Evolutionary conservation across 2,329 filamentous ascomycete species (phyloP), one percentile per base, ranked within the genome.

Genomic region (Thyridium curvatum): DNA sequence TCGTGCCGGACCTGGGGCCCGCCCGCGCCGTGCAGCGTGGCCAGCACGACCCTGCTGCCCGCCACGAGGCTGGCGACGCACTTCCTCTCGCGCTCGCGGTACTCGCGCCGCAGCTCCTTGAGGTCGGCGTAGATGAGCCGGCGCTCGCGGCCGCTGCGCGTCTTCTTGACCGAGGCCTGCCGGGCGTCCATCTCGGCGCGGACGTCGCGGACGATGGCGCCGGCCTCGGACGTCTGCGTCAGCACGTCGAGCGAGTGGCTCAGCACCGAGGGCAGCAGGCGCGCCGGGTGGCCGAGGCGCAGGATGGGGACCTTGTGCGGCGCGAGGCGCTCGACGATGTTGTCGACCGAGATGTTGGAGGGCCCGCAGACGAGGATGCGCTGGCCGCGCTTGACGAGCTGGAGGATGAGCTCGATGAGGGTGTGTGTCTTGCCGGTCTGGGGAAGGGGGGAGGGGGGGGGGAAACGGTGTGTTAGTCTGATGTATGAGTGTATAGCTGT

Each of bases 321-420:
- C 2, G 89, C 79, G 2, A 97, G 74, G 8, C 93, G 81, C 62
- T 98, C 93, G 8, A 96, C 90, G 41, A 98, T 94, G 55, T 98
- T 98, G 72, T 98, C 93, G 1, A 98, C 93, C 1, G 88, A 93
- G 50, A 98, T 90, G 58, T 98, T 98, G 21, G 88, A 95, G 0
- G 93, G 93, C 0, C 91, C 93, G 53, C 93, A 97, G n/a, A 97
- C 91, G 2, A 97, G 72, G 10, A 97, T 71, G 2, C 89, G 79
- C 39, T 82, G 73, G 28, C 80, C 75, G 17, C 78, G 77, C 54
- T 82, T 82, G 39, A 94, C 69, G 50, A 97, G 68, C 55, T 98
- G 93, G n/a, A 94, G 71, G 44, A 98, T 94, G 12, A 98, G 71
- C 60, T 98, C 93, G 43, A 98, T 91, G 30, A 98, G 66, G 0